Evolutionary conservation across 169 alveolate genomes (phyloP), one percentile per base, ranked within the genome.

Genomic region (Plasmodium berghei): DNA sequence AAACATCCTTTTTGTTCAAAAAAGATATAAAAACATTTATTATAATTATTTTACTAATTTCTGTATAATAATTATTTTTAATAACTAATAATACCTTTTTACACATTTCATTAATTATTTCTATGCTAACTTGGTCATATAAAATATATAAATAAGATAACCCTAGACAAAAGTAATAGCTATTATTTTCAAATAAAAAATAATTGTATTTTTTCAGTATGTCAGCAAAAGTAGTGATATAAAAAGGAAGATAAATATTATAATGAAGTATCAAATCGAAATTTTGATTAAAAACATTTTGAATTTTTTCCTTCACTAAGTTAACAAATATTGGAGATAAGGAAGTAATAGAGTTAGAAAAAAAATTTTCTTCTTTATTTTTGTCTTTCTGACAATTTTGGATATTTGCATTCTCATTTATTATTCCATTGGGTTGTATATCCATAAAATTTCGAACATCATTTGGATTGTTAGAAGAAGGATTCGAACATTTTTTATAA

Each of bases 31-130:
- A 74, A 22, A 74, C 14, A 56, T 74, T 48, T 62, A 74, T 62
- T 74, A 74, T 74, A 55, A 61, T 61, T 62, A 74, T 74, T 74
- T 74, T 74, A 62, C 88, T 48, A 9, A 74, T 61, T 18, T 74
- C 54, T 46, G 74, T 74, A 55, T 74, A 74, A 42, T 22, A 46
- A 12, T 20, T 52, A 46, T 62, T 74, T 74, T 74, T 74, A 22
- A 74, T 74, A 20, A 61, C 46, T 9, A 61, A 40, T 24, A 62
- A 24, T 26, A 74, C 24, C 55, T 74, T 74, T 9, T 62, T 54
- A 49, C 49, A 74, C 40, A 74, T 45, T 16, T 62, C 88, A 24
- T 54, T 40, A 12, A 74, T 61, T 34, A 49, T 4, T 5, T 48
- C 56, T 18, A 24, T 20, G 48, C 28, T 48, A 20, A 74, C 8